Base-by-base conservation (phyloP, 2,329 filamentous ascomycete species). In the Stemphylium vesicarium region DNA sequence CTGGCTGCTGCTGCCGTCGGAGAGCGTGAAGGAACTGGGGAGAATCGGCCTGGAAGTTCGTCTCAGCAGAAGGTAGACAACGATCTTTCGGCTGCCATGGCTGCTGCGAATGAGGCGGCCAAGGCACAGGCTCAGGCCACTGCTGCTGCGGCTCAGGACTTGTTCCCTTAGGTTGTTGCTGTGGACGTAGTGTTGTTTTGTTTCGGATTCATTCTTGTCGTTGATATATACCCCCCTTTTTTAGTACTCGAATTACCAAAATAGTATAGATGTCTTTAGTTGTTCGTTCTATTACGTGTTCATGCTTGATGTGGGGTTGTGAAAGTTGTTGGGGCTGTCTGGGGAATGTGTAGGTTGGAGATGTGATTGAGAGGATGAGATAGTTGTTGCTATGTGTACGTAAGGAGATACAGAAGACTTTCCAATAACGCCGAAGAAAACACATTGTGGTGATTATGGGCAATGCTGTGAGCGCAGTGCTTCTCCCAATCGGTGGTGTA, bases 1-100 rank as follows among this genome's bases (percentile, higher is more conserved):
- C 71, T 76, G 3, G 73, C 74, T 16, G 74, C 72, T 4, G 73
- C 74, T 9, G 74, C 74, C 4, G 74, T 76, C 0, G 72, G 72
- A 13, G 73, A 75, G 52, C 70, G 73, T 13, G 72, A 72, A 46
- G 65, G 69, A 33, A 46, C 48, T 7, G 53, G 41, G 6, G 53
- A 56, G 9, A 49, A 51, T 4, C 53, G 53, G 12, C 53, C 53
- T 18, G 66, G 57, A 2, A 63, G 50, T 12, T 41, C 65, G 22
- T 53, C 62, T 0, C 54, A 62, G n/a, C 52, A 58, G 2, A 65
- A 65, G 20, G 56, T 68, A 18, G 70, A 75, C 40, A 66, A 69
- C 40, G 74, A 76, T 26, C 57, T 76, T n/a, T 67, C 70, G 0
- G 73, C 73, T 18, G 74, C 72, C 9, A 69, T 75, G 49, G 72